Base-by-base conservation (phyloP, 2,329 filamentous ascomycete species). In the Sclerotinia sclerotiorum region DNA sequence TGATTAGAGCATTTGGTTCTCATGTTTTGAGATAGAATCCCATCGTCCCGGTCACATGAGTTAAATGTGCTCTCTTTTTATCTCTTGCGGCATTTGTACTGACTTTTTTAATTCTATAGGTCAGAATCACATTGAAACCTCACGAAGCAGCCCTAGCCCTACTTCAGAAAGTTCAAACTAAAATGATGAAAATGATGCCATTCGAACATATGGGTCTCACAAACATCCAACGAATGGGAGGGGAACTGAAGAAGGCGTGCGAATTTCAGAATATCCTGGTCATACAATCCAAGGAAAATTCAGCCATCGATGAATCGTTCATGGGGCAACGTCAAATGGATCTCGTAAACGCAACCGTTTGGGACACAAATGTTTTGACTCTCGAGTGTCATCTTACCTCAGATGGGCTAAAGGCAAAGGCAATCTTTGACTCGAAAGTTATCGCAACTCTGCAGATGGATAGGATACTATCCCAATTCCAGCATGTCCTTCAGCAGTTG, bases 191-290 rank as follows among this genome's bases (percentile, higher is more conserved):
- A 8, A 63, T 60, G 27, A 84, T 86, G 27, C 82, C 82, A 1
- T 81, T 85, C 72, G 81, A 86, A 69, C 84, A 87, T 69, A 76
- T 81, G 21, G 74, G 74, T 4, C 35, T 74, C 21, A 69, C 72
- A 48, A 69, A 67, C n/a, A 75, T 75, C 19, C 68, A 70, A 24
- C 44, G 46, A 24, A 51, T 74, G 27, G 68, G 70, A 13, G 27
- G 24, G 15, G 71, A 71, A 42, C 66, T 68, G 15, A 61, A 62
- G 1, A 58, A 65, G 42, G 71, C 69, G 11, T 74, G 69, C 21
- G 63, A 72, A 19, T 73, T 75, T 32, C 69, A 73, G 11, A 72
- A 69, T 51, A 66, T 75, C 32, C 35, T 75, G 1, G 72, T 72
- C 8, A 67, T 75, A 35, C 74, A 75, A 49, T 54, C 54, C 11